Evolutionary conservation across 2,329 filamentous ascomycete genomes (phyloP).

Genomic region (Myrmaecium sp.): DNA sequence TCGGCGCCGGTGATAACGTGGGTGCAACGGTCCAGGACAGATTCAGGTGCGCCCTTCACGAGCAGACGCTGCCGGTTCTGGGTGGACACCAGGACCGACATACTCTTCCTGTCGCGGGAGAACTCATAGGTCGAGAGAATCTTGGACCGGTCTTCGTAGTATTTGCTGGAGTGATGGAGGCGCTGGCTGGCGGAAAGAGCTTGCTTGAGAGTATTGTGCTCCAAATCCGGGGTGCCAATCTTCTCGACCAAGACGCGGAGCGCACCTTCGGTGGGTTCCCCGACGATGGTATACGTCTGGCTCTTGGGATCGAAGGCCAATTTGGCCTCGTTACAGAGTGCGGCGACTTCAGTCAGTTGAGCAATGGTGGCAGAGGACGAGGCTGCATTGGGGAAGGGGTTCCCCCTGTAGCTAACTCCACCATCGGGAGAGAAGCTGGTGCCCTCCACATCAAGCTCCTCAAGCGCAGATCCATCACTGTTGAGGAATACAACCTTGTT

Average conservation of each 20-base stretch:
- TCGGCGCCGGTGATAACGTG: conserved; percentile 60
- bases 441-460: conserved; percentile 79
- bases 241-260: conserved; percentile 86
- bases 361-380: conserved; percentile 58
- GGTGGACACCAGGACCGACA: conserved; percentile 79
- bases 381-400: conserved; percentile 49
- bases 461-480: conserved; percentile 53
- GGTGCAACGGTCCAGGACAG: conserved; percentile 82
- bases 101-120: conserved; percentile 94
- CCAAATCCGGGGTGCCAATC: conserved; percentile 62
- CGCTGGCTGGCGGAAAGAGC: conserved; percentile 37
- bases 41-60: conserved; percentile 92
- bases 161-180: conserved; percentile 66
- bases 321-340: conserved; percentile 77
- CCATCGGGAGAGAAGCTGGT: conserved; percentile 83
- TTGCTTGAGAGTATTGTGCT: conserved; percentile 35
- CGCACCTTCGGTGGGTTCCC: conserved; percentile 90
- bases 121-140: conserved; percentile 87
- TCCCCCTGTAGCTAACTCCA: conserved; percentile 50
- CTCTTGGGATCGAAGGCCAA: conserved; percentile 67
- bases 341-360: conserved; percentile 54
- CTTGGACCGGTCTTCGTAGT: conserved; percentile 61
- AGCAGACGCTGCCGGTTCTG: conserved; percentile 61
- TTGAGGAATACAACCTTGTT: conserved; percentile 78
- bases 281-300: conserved; percentile 62